Conservation (phyloP, 2,329 filamentous ascomycete species). For the Calonectria ilicicola region DNA sequence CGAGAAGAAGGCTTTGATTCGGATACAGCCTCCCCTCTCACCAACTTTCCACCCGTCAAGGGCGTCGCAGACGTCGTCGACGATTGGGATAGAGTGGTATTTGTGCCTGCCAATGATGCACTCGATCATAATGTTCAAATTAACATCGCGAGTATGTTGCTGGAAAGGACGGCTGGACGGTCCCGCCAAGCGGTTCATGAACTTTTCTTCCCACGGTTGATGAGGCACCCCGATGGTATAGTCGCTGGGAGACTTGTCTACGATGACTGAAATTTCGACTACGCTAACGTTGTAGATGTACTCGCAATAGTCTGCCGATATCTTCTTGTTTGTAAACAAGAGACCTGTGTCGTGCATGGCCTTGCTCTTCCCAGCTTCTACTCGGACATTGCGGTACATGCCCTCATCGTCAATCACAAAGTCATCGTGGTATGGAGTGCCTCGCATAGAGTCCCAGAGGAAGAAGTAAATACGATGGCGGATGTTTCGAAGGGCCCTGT, state of each 20-base stretch:
- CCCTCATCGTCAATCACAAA: neutral
- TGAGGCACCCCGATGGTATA: neutral
- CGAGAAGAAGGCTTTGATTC: neutral
- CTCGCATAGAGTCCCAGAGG: neutral
- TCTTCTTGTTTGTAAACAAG: slow-evolving; percentile 1
- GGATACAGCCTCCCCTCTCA: neutral
- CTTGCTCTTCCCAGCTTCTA: neutral
- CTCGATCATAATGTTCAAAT: neutral
- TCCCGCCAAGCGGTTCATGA: neutral
- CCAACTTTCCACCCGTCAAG: neutral
- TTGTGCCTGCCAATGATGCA: neutral
- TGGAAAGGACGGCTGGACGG: neutral
- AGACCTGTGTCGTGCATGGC: slow-evolving; percentile 14
- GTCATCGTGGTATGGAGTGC: neutral
- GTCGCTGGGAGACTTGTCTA: neutral
- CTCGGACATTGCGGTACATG: neutral
- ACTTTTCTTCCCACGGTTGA: neutral
- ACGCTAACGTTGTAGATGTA: slow-evolving; percentile 21
- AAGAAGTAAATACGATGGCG: neutral
- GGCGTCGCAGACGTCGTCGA: neutral
- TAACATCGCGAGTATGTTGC: neutral
- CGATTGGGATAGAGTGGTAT: neutral
- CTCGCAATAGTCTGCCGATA: slow-evolving; percentile 7
- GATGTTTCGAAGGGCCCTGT: neutral
- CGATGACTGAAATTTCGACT: neutral